A percentile compares a stretch with the other conserved stretches of the same genome.
Conservation (phyloP, 768 basidiomycete genomes). For the Leccinellum luteum region DNA sequence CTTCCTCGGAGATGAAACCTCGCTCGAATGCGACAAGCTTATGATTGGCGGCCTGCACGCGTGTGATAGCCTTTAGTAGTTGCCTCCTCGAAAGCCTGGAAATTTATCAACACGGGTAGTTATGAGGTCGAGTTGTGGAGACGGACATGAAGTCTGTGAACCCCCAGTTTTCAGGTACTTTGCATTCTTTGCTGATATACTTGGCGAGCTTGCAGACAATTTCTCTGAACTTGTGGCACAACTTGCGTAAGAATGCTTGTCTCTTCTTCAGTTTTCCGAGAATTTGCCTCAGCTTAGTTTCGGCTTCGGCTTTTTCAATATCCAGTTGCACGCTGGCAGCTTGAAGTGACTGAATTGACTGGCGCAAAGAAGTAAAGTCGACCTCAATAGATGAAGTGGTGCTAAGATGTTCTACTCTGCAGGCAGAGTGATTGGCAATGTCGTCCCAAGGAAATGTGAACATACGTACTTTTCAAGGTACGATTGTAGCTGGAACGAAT, state of each 20-base stretch:
- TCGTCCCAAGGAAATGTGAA: slow-evolving; percentile 25
- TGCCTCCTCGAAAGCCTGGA: slow-evolving; percentile 24
- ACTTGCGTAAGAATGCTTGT: slow-evolving; percentile 19
- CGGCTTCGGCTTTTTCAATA: slow-evolving; percentile 54
- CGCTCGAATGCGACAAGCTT: slow-evolving; percentile 72
- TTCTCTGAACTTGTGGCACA: slow-evolving; percentile 6
- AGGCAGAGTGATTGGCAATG: not conserved
- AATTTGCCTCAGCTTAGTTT: slow-evolving; percentile 46
- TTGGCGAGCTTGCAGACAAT: slow-evolving; percentile 37
- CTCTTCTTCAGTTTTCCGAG: slow-evolving; percentile 38
- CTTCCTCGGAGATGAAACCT: slow-evolving; percentile 79
- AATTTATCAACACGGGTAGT: not conserved
- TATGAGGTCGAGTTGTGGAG: not conserved
- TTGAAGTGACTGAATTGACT: slow-evolving; percentile 49
- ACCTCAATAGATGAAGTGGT: slow-evolving; percentile 44
- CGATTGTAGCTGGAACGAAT: slow-evolving; percentile 59
- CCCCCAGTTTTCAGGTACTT: slow-evolving; percentile 4
- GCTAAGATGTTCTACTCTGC: slow-evolving; percentile 31
- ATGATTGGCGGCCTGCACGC: slow-evolving; percentile 59
- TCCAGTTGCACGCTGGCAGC: slow-evolving; percentile 54
- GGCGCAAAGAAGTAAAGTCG: slow-evolving; percentile 41
- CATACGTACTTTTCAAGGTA: slow-evolving; percentile 57
- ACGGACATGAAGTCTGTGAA: slow-evolving; percentile 13
- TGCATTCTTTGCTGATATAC: slow-evolving; percentile 30
- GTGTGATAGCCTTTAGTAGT: slow-evolving; percentile 57